phyloP scores from a whole-genome alignment of 1,139 yeast species.

The Diutina scorzettiae region DNA sequence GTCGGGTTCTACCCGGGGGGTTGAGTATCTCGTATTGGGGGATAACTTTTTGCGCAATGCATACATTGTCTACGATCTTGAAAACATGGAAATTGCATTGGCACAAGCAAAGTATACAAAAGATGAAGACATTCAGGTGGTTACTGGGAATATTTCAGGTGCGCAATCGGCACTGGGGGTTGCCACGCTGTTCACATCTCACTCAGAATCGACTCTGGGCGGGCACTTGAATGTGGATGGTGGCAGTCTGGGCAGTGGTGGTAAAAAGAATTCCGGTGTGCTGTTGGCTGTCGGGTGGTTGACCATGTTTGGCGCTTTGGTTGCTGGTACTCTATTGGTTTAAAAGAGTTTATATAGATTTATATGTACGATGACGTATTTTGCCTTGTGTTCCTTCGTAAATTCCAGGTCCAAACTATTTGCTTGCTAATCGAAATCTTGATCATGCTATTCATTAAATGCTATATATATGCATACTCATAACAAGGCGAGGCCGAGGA shows the following conservation, averaged over 20 bases:
- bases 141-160: neutral
- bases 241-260: neutral
- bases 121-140: neutral
- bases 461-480: too few species aligned
- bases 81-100: conserved; percentile 15
- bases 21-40: conserved; percentile 12
- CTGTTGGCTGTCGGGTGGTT: neutral
- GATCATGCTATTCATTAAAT: too few species aligned
- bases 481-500: too few species aligned
- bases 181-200: neutral
- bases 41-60: conserved; percentile 21
- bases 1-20: neutral
- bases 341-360: neutral
- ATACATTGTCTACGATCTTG: conserved; percentile 19
- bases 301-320: neutral
- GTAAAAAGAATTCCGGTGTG: neutral
- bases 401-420: too few species aligned
- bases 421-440: too few species aligned
- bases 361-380: too few species aligned
- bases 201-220: neutral
- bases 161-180: neutral
- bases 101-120: conserved; percentile 15
- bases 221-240: neutral
- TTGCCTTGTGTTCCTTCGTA: too few species aligned
- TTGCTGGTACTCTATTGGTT: neutral